These are phyloP conservation scores for Lolium rigidum DNA, from an alignment of 176 grass and related monocot species.

Conservation along the genomic window DNA sequence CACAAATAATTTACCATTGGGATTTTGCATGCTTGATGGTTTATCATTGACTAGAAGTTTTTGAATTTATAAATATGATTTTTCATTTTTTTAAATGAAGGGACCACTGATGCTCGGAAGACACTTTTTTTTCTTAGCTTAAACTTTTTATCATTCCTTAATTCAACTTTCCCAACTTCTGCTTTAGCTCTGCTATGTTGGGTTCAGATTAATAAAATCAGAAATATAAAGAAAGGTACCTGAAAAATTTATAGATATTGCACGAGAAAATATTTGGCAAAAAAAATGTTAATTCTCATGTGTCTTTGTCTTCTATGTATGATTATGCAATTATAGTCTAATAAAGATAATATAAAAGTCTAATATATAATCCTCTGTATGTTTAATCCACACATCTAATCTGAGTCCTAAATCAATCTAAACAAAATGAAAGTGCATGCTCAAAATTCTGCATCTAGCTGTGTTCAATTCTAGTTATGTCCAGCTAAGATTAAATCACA, in stretches of 20 bases:
- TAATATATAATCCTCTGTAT: constrained; percentile 6
- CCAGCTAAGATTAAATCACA: no score
- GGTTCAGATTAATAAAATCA: neutral
- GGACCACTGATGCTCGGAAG: no score
- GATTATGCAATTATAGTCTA: constrained; percentile 45
- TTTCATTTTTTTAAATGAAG: no score
- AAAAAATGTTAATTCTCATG: constrained; percentile 4
- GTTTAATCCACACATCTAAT: constrained; percentile 53
- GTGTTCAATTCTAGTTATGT: no score
- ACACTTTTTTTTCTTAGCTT: no score
- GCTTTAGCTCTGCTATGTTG: neutral
- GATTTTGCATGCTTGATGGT: no score
- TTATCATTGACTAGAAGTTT: no score
- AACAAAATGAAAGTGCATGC: constrained; percentile 6
- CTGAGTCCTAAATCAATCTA: constrained; percentile 32
- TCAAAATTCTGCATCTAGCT: neutral
- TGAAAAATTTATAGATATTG: neutral
- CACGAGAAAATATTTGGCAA: neutral
- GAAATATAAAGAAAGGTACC: neutral
- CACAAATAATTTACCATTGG: no score
- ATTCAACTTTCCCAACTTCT: neutral
- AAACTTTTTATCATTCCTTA: neutral
- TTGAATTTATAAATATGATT: no score
- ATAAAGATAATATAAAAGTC: constrained; percentile 21
- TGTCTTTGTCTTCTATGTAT: neutral